A percentile compares a stretch with the other conserved stretches of the same genome.
These are phyloP conservation scores for Myxozyma lipomycoides DNA, from an alignment of 805 yeast genomes.

Conservation along the genomic window DNA sequence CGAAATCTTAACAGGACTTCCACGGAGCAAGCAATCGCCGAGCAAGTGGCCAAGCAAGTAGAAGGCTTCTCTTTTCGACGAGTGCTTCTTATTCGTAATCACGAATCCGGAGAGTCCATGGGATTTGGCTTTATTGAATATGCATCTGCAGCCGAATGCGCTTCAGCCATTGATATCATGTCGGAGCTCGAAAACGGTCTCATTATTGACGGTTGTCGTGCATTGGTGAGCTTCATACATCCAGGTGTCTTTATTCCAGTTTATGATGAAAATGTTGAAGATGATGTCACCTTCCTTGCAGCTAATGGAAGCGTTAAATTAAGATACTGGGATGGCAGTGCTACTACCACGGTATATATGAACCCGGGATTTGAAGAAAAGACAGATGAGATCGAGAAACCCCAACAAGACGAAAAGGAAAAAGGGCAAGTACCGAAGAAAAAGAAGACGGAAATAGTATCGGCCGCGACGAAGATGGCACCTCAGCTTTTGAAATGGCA, in stretches of 20 bases:
- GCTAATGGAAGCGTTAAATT: constrained; percentile 15
- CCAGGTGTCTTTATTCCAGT: constrained; percentile 28
- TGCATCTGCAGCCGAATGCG: constrained; percentile 14
- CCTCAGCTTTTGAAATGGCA: constrained; percentile 28
- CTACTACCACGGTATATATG: constrained; percentile 8
- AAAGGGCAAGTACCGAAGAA: neutral
- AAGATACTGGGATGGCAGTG: constrained; percentile 24
- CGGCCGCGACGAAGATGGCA: constrained; percentile 14
- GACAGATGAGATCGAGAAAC: neutral
- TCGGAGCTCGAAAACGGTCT: neutral
- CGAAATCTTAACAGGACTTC: constrained; percentile 5
- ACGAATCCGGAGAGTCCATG: constrained; percentile 4
- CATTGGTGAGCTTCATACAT: constrained; percentile 14
- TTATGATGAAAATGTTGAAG: neutral
- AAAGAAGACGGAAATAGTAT: neutral
- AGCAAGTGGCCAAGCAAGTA: constrained; percentile 1
- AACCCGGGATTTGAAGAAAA: constrained; percentile 9
- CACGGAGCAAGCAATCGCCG: constrained; percentile 11
- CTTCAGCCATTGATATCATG: constrained; percentile 7
- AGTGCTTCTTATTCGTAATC: constrained; percentile 20
- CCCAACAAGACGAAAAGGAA: constrained; percentile 4
- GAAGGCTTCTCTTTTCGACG: constrained; percentile 7
- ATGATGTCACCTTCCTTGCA: constrained; percentile 8
- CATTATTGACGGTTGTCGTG: neutral
- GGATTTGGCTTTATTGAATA: constrained; percentile 26